Base-by-base conservation (phyloP, 805 yeast genomes). In the Ascoidea tarda region DNA sequence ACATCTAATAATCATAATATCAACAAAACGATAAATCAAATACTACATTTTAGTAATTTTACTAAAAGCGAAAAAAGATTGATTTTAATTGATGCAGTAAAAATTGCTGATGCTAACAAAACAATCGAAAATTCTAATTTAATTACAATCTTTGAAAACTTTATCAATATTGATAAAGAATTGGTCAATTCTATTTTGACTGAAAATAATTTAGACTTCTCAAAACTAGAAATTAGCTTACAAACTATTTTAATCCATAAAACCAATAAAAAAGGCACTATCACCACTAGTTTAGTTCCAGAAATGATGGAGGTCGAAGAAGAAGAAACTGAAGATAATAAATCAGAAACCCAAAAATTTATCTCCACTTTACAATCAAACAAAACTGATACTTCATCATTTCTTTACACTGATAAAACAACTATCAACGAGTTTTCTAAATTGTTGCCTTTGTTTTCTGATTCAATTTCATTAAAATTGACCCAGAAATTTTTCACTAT, bases 151-250 rank as follows among this genome's bases (percentile, higher is more conserved):
- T 69, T 73, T 51, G 76, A 72, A 55, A 68, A 64, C 54, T 64
- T 71, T 48, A 58, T 72, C 44, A 59, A 62, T 5, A 58, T 60
- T 5, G 63, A 75, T 51, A 68, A 72, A 54, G 68, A 63, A 2
- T 55, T 70, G 21, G 71, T 79, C 48, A 46, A 69, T n/a, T 58
- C 63, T n/a, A 66, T 69, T 32, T 60, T 79, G 50, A 57, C 62
- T 1, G 63, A 46, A 38, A 48, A 51, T 6, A 62, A 66, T 16
- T 52, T 74, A 21, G 60, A 67, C 16, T 54, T 78, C 3, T 79
- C 75, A 33, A 58, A 70, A 5, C 67, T 82, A 33, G 90, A 83
- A 68, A 76, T 88, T 72, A 73, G 75, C 52, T 68, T 87, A 49
- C 85, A 87, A 66, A 74, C 84, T 1, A 81, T 90, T 0, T 66